phyloP scores from a whole-genome alignment of 345 rosid genomes.

The Alliaria petiolata region DNA sequence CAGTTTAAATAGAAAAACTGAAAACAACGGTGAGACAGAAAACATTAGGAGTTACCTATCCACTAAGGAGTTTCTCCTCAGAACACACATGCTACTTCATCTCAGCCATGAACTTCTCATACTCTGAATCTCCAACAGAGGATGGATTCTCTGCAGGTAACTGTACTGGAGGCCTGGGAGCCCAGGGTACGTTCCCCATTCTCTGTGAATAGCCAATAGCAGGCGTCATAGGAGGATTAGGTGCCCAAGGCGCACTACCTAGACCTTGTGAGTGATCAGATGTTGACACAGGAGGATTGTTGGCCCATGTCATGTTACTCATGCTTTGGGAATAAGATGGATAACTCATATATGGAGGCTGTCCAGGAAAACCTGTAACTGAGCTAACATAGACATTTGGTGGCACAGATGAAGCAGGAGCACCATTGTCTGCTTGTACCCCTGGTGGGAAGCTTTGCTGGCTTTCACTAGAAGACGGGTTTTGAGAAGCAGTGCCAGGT shows the following conservation, averaged over 20 bases:
- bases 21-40: not conserved
- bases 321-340: conserved; percentile 56
- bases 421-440: conserved; percentile 35
- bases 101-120: conserved; percentile 95
- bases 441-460: conserved; percentile 86
- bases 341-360: conserved; percentile 61
- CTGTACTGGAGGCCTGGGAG: conserved; percentile 42
- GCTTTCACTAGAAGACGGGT: conserved; percentile 44
- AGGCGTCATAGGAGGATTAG: conserved; percentile 36
- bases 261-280: conserved; percentile 26
- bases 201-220: conserved; percentile 50
- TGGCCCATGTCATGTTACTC: conserved; percentile 61
- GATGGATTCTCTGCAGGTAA: conserved; percentile 51
- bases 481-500: conserved; percentile 44
- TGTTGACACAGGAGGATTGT: conserved; percentile 38
- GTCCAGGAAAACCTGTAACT: conserved; percentile 42
- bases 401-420: too few relatives aligned
- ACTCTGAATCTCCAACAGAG: conserved; percentile 73
- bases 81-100: conserved; percentile 52
- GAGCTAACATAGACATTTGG: too few relatives aligned
- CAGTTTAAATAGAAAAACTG: not conserved
- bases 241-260: not conserved
- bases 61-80: not conserved
- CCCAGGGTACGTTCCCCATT: conserved; percentile 69
- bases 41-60: conserved; percentile 35